Evolutionary conservation across 2,329 filamentous ascomycete genomes (phyloP).

Genomic region (Penicillium hordei): DNA sequence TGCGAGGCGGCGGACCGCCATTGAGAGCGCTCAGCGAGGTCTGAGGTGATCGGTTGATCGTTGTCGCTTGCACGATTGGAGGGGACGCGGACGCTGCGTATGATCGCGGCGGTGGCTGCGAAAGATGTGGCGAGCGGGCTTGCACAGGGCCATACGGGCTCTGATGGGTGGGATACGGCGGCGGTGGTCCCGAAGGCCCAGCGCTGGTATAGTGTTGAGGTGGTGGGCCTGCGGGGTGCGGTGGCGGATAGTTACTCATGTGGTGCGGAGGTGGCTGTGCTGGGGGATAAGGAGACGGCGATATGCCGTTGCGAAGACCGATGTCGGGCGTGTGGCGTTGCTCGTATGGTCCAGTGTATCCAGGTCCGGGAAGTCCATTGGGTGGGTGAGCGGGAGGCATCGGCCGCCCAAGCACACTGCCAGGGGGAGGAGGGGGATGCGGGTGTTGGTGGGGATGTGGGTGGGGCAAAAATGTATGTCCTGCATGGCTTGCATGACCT

Average conservation of each 20-base stretch:
- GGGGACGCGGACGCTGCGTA: conserved; percentile 41
- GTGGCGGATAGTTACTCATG: conserved; percentile 50
- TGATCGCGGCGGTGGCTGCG: conserved; percentile 34
- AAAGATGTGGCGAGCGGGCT: conserved; percentile 36
- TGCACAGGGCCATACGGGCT: conserved; percentile 40
- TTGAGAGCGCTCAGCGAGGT: conserved; percentile 38
- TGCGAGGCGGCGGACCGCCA: conserved; percentile 37
- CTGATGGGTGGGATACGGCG: conserved; percentile 39
- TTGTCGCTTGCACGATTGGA: conserved; percentile 38
- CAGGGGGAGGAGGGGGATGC: conserved; percentile 17
- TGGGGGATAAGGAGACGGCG: conserved; percentile 36
- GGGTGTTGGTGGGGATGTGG: conserved; percentile 28
- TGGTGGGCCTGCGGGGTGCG: conserved; percentile 33
- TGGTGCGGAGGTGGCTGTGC: conserved; percentile 51
- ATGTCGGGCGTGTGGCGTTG: conserved; percentile 35
- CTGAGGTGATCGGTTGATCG: conserved; percentile 40
- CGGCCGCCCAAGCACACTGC: conserved; percentile 30
- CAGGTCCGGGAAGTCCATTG: conserved; percentile 22
- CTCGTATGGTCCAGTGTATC: conserved; percentile 40
- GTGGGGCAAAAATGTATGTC: conserved; percentile 33
- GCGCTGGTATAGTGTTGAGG: conserved; percentile 35
- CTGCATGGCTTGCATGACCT: conserved; percentile 18
- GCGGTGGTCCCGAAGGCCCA: conserved; percentile 37
- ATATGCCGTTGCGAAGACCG: conserved; percentile 37
- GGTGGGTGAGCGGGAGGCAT: conserved; percentile 32